These are phyloP conservation scores for Acacia pycnantha DNA, from an alignment of 331 rosid species.

Conservation along the genomic window DNA sequence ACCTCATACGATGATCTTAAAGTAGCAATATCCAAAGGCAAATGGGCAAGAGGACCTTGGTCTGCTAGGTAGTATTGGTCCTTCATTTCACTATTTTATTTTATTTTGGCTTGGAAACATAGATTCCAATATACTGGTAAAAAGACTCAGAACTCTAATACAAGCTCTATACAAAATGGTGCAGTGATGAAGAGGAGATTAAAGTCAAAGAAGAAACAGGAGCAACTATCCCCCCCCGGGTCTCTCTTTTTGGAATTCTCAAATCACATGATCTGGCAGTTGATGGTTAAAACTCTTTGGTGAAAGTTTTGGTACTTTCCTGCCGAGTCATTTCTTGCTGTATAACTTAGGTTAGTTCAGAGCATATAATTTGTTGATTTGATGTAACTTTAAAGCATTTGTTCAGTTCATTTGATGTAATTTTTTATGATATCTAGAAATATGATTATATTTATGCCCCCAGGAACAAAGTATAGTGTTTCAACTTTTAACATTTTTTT, in stretches of 20 bases:
- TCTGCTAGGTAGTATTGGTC: conserved; percentile 72
- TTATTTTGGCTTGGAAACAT: not conserved
- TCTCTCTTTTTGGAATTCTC: not conserved
- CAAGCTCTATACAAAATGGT: not conserved
- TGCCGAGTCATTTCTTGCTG: conserved; percentile 6
- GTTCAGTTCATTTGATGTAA: not conserved
- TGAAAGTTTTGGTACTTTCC: not conserved
- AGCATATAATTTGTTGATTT: conserved; percentile 18
- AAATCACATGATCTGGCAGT: conserved; percentile 11
- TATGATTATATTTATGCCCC: not conserved
- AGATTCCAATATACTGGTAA: not conserved
- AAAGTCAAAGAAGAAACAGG: conserved; percentile 95
- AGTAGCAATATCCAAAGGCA: conserved; percentile 83
- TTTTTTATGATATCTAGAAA: not conserved
- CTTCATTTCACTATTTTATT: not conserved
- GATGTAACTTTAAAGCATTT: conserved; percentile 1
- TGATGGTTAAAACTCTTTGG: not conserved
- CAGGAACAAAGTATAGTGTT: not conserved
- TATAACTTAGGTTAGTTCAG: conserved; percentile 21
- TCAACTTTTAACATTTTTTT: not conserved
- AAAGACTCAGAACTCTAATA: not conserved
- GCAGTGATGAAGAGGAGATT: conserved; percentile 79
- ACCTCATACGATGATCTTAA: conserved; percentile 87
- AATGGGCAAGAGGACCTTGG: conserved; percentile 99
- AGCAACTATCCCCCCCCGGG: conserved; percentile 55